Evolutionary conservation across 2,329 filamentous ascomycete species (phyloP).

Genomic region (Microdochium bolleyi): DNA sequence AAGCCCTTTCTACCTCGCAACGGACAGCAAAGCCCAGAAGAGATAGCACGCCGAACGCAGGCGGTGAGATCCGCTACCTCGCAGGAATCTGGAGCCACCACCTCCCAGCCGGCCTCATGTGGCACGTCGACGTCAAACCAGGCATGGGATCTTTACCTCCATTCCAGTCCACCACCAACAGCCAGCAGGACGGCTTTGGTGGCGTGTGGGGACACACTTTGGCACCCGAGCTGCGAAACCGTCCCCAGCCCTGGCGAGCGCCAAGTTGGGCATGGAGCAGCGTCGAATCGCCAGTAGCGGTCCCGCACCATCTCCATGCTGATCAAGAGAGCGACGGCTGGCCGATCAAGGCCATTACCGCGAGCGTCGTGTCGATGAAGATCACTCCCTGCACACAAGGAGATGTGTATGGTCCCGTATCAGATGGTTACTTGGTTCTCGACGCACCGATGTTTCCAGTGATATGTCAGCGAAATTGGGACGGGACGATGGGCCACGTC

Average conservation of each 20-base stretch:
- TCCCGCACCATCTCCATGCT: background rate
- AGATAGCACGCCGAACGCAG: background rate
- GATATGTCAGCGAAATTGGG: background rate
- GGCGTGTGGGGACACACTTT: too few species aligned
- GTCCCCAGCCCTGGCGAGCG: background rate
- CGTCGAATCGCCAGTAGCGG: background rate
- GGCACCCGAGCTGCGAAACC: background rate
- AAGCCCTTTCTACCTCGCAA: background rate
- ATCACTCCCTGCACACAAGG: background rate
- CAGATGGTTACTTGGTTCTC: background rate
- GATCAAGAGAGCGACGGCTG: background rate
- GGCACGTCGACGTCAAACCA: background rate
- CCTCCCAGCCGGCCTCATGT: background rate
- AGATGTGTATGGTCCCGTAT: background rate
- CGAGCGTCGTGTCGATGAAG: background rate
- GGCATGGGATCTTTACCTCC: background rate
- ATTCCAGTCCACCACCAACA: too few species aligned
- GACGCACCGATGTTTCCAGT: background rate
- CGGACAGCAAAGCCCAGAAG: background rate
- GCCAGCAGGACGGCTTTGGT: background rate
- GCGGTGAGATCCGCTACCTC: background rate
- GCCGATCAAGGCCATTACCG: background rate
- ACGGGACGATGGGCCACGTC: background rate
- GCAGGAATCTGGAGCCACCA: background rate
- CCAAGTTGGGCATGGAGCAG: background rate